Conservation (phyloP, 2,329 filamentous ascomycete genomes). For the Nothophaeocryptopus gaeumannii region DNA sequence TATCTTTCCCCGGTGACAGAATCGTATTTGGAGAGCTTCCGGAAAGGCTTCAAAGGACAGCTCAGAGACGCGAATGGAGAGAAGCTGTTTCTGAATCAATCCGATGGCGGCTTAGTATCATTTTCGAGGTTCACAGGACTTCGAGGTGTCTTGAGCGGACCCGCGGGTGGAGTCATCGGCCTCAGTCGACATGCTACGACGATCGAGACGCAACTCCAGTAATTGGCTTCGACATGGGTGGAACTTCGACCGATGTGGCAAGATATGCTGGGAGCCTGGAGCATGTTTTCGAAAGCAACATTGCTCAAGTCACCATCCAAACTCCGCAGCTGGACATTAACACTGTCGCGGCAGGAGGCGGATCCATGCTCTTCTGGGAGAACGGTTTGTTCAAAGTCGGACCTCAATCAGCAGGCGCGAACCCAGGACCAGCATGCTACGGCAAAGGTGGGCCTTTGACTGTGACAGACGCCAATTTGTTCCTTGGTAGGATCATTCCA, state of each 20-base stretch:
- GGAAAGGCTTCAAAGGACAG: constrained; percentile 28
- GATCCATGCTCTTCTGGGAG: constrained; percentile 40
- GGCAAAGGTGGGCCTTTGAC: constrained; percentile 37
- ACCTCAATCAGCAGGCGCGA: constrained; percentile 24
- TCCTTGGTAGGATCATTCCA: constrained; percentile 34
- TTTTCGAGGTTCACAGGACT: constrained; percentile 49
- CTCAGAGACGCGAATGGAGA: constrained; percentile 31
- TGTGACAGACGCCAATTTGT: constrained; percentile 37
- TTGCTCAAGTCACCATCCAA: constrained; percentile 35
- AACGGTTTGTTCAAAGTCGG: constrained; percentile 24
- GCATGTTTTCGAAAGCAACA: constrained; percentile 35
- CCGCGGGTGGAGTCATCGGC: constrained; percentile 38
- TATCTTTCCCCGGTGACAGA: constrained; percentile 74
- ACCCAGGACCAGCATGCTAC: constrained; percentile 37
- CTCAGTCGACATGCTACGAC: constrained; percentile 35
- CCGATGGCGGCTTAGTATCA: constrained; percentile 34
- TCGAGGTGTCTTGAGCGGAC: constrained; percentile 34
- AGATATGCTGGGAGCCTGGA: constrained; percentile 35
- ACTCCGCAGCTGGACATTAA: constrained; percentile 36
- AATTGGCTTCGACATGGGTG: constrained; percentile 30
- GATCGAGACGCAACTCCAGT: constrained; percentile 26
- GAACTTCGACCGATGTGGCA: constrained; percentile 35
- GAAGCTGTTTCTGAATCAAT: constrained; percentile 68
- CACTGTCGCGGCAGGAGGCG: constrained; percentile 47
- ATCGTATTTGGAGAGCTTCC: constrained; percentile 57